These are phyloP conservation scores for Aspergillus asperescens DNA, from an alignment of 495 filamentous ascomycete genomes.

Conservation along the genomic window DNA sequence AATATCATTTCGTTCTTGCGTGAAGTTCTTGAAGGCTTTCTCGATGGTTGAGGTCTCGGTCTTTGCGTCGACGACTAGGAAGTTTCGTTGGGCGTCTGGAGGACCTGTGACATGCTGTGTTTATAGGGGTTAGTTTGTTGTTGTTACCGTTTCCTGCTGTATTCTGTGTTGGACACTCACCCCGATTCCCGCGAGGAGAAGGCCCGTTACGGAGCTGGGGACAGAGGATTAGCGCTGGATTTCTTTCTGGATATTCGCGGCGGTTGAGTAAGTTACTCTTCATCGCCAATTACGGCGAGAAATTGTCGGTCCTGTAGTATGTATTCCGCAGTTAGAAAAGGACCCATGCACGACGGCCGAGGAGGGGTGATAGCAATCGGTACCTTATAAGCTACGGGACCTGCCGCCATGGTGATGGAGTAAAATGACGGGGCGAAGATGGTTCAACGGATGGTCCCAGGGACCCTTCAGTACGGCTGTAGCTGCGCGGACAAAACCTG, in stretches of 20 bases:
- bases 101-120: conserved; percentile 69
- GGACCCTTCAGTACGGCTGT: neutral
- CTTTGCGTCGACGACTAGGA: conserved; percentile 90
- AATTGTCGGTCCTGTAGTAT: conserved; percentile 75
- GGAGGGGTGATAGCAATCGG: conserved; percentile 4
- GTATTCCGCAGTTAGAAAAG: conserved; percentile 2
- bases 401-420: conserved; percentile 31
- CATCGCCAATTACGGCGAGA: conserved; percentile 95
- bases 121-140: conserved; percentile 1
- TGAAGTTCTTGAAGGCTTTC: conserved; percentile 84
- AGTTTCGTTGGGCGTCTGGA: conserved; percentile 90
- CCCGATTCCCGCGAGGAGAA: conserved; percentile 90
- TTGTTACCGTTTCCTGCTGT: neutral
- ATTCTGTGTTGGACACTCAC: conserved; percentile 48
- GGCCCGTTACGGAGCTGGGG: conserved; percentile 87
- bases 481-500: neutral
- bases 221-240: conserved; percentile 19
- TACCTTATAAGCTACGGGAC: conserved; percentile 41
- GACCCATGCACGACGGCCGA: neutral
- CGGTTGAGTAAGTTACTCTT: conserved; percentile 53
- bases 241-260: neutral
- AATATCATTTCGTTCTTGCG: conserved; percentile 86
- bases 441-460: neutral
- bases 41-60: conserved; percentile 86
- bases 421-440: neutral